A percentile compares a stretch with the other conserved stretches of the same genome.
phyloP scores from a whole-genome alignment of 2,329 filamentous ascomycete species.

The Apiospora saccharicola region DNA sequence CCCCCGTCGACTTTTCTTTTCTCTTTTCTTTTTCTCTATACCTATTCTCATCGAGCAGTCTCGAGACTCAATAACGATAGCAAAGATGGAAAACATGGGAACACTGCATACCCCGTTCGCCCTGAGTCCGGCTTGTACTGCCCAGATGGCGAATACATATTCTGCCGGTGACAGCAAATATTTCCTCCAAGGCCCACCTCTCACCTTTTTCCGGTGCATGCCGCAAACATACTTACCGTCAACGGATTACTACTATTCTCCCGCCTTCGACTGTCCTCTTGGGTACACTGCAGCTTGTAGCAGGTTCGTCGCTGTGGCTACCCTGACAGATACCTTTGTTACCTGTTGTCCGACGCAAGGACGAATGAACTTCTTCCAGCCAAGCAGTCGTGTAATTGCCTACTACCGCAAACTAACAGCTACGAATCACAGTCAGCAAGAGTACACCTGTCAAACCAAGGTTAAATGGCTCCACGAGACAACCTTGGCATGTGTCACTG shows the following conservation, averaged over 20 bases:
- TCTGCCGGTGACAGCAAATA: not conserved
- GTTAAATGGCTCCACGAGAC: not conserved
- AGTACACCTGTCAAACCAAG: not conserved
- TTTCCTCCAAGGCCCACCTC: constrained; percentile 43
- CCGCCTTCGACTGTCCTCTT: not conserved
- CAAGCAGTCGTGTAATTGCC: too few species aligned
- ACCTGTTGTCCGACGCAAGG: not conserved
- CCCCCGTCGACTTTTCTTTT: too few species aligned
- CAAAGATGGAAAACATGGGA: not conserved
- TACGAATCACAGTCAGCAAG: too few species aligned
- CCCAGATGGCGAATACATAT: not conserved
- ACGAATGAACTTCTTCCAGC: too few species aligned
- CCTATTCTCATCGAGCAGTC: too few species aligned
- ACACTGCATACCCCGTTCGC: not conserved
- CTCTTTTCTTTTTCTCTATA: too few species aligned
- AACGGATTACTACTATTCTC: not conserved
- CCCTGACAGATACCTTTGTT: not conserved
- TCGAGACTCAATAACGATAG: too few species aligned
- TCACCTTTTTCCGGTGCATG: constrained; percentile 32
- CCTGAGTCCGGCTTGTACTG: not conserved
- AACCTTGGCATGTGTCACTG: not conserved
- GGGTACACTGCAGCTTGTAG: not conserved
- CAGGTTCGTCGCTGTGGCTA: not conserved
- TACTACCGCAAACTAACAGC: too few species aligned
- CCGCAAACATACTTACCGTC: not conserved